These are phyloP conservation scores for Lojkania enalia DNA, from an alignment of 2,329 filamentous ascomycete species.

Conservation along the genomic window DNA sequence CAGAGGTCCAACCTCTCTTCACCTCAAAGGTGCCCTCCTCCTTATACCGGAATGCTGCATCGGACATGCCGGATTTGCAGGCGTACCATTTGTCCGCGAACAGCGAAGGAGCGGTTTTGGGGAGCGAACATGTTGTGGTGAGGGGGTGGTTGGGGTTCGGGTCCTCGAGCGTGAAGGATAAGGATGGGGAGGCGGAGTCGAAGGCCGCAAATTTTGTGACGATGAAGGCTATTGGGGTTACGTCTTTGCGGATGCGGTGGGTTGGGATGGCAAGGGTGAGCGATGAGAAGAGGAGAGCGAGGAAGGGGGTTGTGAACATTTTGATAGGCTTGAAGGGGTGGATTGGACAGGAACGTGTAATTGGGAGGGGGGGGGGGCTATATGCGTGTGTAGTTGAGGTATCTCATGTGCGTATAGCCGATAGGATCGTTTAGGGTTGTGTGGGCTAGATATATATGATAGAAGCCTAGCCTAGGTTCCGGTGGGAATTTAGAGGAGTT, in stretches of 20 bases:
- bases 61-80: background rate
- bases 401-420: background rate
- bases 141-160: slow-evolving; percentile 3
- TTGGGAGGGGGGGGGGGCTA: background rate
- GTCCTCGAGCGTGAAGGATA: slow-evolving; percentile 14
- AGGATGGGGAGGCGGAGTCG: background rate
- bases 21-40: background rate
- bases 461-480: too few relatives aligned
- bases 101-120: background rate
- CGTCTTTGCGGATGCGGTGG: background rate
- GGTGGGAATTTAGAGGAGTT: too few relatives aligned
- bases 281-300: slow-evolving; percentile 1
- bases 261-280: slow-evolving; percentile 5
- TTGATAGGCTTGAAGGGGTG: background rate
- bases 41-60: background rate
- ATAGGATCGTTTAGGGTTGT: background rate
- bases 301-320: background rate
- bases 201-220: slow-evolving; percentile 5
- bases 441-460: background rate
- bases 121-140: background rate
- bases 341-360: background rate
- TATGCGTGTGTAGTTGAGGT: background rate
- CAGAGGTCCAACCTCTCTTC: background rate
- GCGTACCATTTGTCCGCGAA: background rate
- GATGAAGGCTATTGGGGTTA: slow-evolving; percentile 3